A percentile compares a stretch with the other conserved stretches of the same genome.
Conservation (phyloP, 345 rosid species). For the Ceriops tagal region DNA sequence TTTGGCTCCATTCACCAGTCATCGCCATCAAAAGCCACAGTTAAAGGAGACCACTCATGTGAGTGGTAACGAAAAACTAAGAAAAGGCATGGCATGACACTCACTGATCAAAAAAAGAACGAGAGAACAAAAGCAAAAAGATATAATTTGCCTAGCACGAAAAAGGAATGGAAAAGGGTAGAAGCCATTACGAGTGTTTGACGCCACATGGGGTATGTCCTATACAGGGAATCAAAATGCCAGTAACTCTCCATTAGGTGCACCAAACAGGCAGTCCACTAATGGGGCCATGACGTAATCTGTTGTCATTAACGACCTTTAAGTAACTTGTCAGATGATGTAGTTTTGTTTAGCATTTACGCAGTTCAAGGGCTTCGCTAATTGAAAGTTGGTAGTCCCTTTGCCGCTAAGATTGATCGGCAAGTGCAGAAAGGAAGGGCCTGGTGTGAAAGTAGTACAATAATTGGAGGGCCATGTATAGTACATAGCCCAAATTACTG, state of each 20-base stretch:
- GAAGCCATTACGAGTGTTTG: neutral
- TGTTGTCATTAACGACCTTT: too few relatives aligned
- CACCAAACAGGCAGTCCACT: too few relatives aligned
- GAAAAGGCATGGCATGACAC: neutral
- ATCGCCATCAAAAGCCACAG: neutral
- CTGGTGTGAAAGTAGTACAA: too few relatives aligned
- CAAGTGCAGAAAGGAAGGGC: too few relatives aligned
- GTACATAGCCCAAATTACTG: too few relatives aligned
- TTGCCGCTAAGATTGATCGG: too few relatives aligned
- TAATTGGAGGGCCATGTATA: too few relatives aligned
- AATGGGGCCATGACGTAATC: neutral
- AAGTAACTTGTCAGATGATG: too few relatives aligned
- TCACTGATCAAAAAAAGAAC: neutral
- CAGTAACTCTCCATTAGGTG: too few relatives aligned
- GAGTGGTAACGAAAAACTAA: neutral
- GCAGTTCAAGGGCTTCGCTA: too few relatives aligned
- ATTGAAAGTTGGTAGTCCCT: too few relatives aligned
- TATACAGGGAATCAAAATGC: neutral
- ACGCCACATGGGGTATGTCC: conserved; percentile 11
- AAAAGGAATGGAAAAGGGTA: neutral
- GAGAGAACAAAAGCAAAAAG: neutral
- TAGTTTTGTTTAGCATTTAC: too few relatives aligned
- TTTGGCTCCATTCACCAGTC: conserved; percentile 10
- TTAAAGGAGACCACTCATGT: conserved; percentile 19
- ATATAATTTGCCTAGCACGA: neutral